Conservation (phyloP, 2,329 filamentous ascomycete species). For the Aspergillus uvarum region DNA sequence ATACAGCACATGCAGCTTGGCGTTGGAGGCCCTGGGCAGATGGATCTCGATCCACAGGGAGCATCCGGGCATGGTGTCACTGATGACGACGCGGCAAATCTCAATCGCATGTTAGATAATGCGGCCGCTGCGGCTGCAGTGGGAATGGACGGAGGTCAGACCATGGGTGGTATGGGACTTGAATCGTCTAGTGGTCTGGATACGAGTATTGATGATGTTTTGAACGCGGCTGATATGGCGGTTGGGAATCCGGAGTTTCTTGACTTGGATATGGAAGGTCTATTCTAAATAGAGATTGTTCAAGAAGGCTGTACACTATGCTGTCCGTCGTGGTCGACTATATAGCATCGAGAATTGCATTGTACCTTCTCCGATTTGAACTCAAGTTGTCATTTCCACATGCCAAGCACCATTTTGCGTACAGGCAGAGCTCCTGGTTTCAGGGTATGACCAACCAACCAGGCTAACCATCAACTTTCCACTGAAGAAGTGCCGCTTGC, state of each 20-base stretch:
- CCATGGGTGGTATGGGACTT: conserved; percentile 24
- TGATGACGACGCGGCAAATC: conserved; percentile 32
- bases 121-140: conserved; percentile 37
- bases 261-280: conserved; percentile 47
- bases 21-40: conserved; percentile 32
- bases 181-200: conserved; percentile 30
- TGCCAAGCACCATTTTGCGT: not conserved
- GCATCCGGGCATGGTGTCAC: conserved; percentile 16
- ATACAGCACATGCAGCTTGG: conserved; percentile 45
- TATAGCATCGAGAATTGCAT: not conserved
- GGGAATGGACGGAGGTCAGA: conserved; percentile 30
- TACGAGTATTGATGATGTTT: conserved; percentile 45
- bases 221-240: conserved; percentile 45
- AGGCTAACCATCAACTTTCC: too few relatives aligned
- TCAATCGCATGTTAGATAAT: conserved; percentile 43
- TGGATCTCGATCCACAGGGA: conserved; percentile 31
- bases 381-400: too few relatives aligned
- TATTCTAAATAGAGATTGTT: conserved; percentile 31
- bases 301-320: too few relatives aligned
- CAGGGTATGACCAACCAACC: too few relatives aligned
- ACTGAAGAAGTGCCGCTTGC: too few relatives aligned
- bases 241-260: conserved; percentile 47
- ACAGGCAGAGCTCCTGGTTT: too few relatives aligned
- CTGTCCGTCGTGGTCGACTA: not conserved
- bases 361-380: not conserved